A percentile compares a stretch with the other conserved stretches of the same genome.
Evolutionary conservation across 306 rosid species (phyloP).

Genomic region (Acacia acuminata): DNA sequence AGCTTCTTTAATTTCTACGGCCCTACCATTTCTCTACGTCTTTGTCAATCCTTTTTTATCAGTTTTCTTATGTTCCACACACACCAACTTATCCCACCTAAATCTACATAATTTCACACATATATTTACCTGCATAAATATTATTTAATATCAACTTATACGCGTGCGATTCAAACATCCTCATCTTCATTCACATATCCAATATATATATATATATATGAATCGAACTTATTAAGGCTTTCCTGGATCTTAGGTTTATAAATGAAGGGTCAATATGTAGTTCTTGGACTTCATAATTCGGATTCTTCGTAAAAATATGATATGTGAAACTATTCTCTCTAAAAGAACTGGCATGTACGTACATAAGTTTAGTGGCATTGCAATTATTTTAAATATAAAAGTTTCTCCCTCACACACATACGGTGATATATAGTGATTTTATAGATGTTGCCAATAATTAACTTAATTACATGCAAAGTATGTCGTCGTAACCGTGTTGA

Average conservation of each 20-base stretch:
- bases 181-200: neutral
- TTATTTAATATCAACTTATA: neutral
- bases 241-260: neutral
- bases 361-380: neutral
- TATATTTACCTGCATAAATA: neutral
- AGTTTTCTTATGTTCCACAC: neutral
- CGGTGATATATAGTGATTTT: neutral
- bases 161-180: neutral
- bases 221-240: neutral
- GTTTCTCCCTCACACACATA: neutral
- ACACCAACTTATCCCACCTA: neutral
- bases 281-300: neutral
- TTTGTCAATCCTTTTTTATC: neutral
- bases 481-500: neutral
- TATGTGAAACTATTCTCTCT: neutral
- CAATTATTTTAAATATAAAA: neutral
- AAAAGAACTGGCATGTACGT: no score
- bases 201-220: neutral
- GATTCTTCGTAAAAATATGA: no score
- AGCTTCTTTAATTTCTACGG: neutral
- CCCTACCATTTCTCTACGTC: neutral
- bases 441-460: neutral
- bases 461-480: neutral
- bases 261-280: neutral
- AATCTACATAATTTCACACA: neutral